Evolutionary conservation across 805 yeast genomes (phyloP).

Genomic region (Tetrapisispora pingtungensis): DNA sequence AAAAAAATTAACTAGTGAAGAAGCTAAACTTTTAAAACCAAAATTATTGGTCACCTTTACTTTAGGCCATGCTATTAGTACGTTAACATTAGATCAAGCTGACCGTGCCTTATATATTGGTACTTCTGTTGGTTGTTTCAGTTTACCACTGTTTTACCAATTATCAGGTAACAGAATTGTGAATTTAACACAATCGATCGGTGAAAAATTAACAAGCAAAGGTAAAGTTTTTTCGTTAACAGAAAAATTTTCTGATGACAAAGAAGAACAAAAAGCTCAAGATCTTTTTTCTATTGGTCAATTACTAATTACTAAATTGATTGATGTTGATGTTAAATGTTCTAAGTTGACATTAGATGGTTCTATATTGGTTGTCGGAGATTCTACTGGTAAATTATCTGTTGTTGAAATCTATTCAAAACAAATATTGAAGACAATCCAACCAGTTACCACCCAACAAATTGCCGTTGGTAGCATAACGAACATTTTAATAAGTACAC

Average conservation of each 20-base stretch:
- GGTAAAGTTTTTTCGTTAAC: constrained; percentile 37
- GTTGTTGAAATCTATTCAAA: constrained; percentile 61
- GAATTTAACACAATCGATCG: constrained; percentile 38
- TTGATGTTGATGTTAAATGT: constrained; percentile 36
- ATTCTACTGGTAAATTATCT: constrained; percentile 54
- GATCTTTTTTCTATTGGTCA: constrained; percentile 21
- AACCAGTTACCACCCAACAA: constrained; percentile 21
- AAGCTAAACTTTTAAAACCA: constrained; percentile 5
- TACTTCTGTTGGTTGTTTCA: constrained; percentile 41
- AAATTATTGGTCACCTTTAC: constrained; percentile 60
- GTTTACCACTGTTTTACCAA: constrained; percentile 24
- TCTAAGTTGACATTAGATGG: constrained; percentile 66
- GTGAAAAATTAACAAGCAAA: constrained; percentile 33
- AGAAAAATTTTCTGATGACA: constrained; percentile 33
- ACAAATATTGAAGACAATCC: constrained; percentile 52
- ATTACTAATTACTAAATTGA: constrained; percentile 16
- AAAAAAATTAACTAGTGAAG: constrained; percentile 21
- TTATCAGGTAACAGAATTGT: constrained; percentile 32
- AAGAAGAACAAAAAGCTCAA: constrained; percentile 6
- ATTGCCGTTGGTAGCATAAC: constrained; percentile 20
- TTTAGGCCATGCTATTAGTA: constrained; percentile 45
- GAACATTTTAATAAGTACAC: constrained; percentile 13
- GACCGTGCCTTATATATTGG: constrained; percentile 70
- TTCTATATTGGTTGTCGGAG: constrained; percentile 62
- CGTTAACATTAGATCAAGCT: constrained; percentile 66